Evolutionary conservation across 1,284 basidiomycete genomes (phyloP).

Genomic region (Marasmius tenuissimus): DNA sequence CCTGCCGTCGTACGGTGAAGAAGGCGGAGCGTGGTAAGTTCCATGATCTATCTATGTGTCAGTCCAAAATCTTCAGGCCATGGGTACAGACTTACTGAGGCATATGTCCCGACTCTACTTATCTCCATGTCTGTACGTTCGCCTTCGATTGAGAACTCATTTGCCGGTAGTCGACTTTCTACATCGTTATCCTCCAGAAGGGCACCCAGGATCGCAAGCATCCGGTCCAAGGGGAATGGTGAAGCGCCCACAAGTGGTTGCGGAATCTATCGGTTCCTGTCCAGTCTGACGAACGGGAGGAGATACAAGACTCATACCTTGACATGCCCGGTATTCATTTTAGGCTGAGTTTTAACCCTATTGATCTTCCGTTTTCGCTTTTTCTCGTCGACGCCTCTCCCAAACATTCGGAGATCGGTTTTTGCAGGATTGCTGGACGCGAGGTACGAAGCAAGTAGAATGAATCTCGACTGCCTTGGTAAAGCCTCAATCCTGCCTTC

Average conservation of each 20-base stretch:
- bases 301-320: constrained; percentile 39
- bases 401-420: constrained; percentile 82
- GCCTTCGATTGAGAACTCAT: constrained; percentile 51
- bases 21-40: constrained; percentile 69
- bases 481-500: constrained; percentile 27
- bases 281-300: neutral
- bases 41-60: constrained; percentile 54
- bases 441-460: constrained; percentile 81
- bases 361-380: constrained; percentile 48
- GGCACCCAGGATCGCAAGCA: constrained; percentile 82
- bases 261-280: constrained; percentile 50
- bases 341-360: constrained; percentile 23
- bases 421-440: constrained; percentile 87
- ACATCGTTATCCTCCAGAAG: constrained; percentile 82
- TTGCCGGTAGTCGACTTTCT: constrained; percentile 44
- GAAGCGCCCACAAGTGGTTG: constrained; percentile 82
- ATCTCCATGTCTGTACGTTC: constrained; percentile 73
- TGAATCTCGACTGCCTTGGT: constrained; percentile 67
- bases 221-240: constrained; percentile 79
- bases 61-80: neutral
- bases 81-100: constrained; percentile 42
- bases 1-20: constrained; percentile 64
- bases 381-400: constrained; percentile 66
- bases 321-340: constrained; percentile 37
- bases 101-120: constrained; percentile 55